Evolutionary conservation across 2,329 filamentous ascomycete genomes (phyloP).

Genomic region (Phoma herbarum): DNA sequence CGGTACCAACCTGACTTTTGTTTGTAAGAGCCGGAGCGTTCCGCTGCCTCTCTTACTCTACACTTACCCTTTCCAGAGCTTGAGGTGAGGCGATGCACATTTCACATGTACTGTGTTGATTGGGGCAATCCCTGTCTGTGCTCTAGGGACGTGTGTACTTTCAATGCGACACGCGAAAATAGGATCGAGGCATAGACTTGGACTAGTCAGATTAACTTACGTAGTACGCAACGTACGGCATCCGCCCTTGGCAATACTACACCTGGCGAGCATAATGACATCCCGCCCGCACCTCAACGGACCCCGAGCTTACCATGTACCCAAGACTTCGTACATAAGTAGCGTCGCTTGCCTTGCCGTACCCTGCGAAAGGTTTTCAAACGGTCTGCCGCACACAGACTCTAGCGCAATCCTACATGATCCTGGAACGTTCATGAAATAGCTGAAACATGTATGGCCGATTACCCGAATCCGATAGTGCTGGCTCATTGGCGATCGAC

Average conservation of each 20-base stretch:
- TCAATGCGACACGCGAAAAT: constrained; percentile 21
- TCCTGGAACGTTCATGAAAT: constrained; percentile 18
- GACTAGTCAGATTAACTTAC: constrained; percentile 23
- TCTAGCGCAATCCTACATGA: constrained; percentile 25
- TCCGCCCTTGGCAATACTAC: constrained; percentile 21
- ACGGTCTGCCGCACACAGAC: constrained; percentile 1
- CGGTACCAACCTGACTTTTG: background rate
- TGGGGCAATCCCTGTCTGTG: constrained; percentile 18
- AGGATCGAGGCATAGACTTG: constrained; percentile 15
- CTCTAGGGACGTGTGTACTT: constrained; percentile 12
- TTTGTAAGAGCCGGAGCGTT: background rate
- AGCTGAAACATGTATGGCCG: constrained; percentile 25
- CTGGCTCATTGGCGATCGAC: constrained; percentile 20
- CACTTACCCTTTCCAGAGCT: constrained; percentile 5
- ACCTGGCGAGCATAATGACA: constrained; percentile 11
- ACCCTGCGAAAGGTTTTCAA: constrained; percentile 14
- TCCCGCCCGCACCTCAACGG: constrained; percentile 6
- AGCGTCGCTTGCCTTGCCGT: constrained; percentile 15
- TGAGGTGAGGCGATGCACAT: constrained; percentile 10
- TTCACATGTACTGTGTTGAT: constrained; percentile 11
- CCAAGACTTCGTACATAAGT: constrained; percentile 7
- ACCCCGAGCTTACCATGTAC: constrained; percentile 7
- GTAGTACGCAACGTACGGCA: constrained; percentile 20
- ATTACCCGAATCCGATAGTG: constrained; percentile 21
- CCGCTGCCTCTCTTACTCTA: constrained; percentile 11